These are phyloP conservation scores for Myxozyma vanderwaltii DNA, from an alignment of 805 yeast species.

Conservation along the genomic window DNA sequence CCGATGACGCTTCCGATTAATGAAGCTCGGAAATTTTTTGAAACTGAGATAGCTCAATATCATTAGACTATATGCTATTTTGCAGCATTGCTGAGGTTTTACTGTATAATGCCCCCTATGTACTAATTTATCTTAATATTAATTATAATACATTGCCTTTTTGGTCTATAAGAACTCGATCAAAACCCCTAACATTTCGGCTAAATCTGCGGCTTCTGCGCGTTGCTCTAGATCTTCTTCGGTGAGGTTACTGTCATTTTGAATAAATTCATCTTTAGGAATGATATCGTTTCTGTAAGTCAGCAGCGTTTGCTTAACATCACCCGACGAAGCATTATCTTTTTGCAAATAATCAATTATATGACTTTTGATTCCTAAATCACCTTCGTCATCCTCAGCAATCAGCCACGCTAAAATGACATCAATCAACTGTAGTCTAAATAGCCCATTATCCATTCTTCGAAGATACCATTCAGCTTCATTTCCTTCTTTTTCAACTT, in stretches of 20 bases:
- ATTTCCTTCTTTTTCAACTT: slow-evolving; percentile 21
- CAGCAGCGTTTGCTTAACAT: slow-evolving; percentile 20
- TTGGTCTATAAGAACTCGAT: slow-evolving; percentile 25
- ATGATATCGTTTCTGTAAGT: slow-evolving; percentile 16
- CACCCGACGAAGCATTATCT: neutral
- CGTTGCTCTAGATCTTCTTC: slow-evolving; percentile 25
- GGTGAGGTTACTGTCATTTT: slow-evolving; percentile 10
- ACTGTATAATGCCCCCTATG: too few species aligned
- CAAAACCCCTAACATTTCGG: slow-evolving; percentile 29
- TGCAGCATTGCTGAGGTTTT: too few species aligned
- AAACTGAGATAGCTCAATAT: slow-evolving; percentile 7
- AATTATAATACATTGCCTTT: too few species aligned
- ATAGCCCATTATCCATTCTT: slow-evolving; percentile 31
- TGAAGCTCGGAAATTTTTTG: slow-evolving; percentile 17
- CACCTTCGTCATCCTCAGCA: slow-evolving; percentile 34
- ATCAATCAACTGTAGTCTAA: slow-evolving; percentile 29
- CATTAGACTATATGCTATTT: too few species aligned
- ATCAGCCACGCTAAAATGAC: slow-evolving; percentile 33
- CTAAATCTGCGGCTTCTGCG: slow-evolving; percentile 26
- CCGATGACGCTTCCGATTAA: slow-evolving; percentile 27
- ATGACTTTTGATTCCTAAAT: slow-evolving; percentile 18
- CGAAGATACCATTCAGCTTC: slow-evolving; percentile 33
- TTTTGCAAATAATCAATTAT: slow-evolving; percentile 1
- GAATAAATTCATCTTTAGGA: slow-evolving; percentile 24
- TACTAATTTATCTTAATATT: neutral